These are phyloP conservation scores for Stagonosporopsis chrysanthemi DNA, from an alignment of 2,329 filamentous ascomycete genomes.

Conservation along the genomic window DNA sequence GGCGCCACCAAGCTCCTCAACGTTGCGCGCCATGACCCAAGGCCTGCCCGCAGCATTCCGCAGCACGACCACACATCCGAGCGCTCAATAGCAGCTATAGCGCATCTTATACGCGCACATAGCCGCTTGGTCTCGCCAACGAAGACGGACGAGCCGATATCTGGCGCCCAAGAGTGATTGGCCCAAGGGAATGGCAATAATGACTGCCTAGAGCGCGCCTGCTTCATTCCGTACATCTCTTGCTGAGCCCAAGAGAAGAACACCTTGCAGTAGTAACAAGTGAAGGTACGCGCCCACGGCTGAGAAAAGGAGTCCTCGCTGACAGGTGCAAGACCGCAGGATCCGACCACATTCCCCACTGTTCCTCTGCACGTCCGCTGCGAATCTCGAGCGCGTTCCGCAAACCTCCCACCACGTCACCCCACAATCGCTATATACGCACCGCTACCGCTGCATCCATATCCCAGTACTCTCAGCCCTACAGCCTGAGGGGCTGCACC, in stretches of 20 bases:
- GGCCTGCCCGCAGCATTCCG: slow-evolving; percentile 20
- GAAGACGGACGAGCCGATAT: slow-evolving; percentile 3
- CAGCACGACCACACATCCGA: slow-evolving; percentile 37
- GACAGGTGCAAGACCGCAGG: slow-evolving; percentile 19
- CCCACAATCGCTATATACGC: slow-evolving; percentile 24
- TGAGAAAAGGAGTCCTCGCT: slow-evolving; percentile 7
- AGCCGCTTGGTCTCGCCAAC: slow-evolving; percentile 23
- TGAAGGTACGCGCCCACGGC: slow-evolving; percentile 16
- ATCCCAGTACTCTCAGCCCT: slow-evolving; percentile 11
- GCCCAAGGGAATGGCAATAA: slow-evolving; percentile 1
- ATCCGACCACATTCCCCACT: slow-evolving; percentile 21
- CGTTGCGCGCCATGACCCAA: slow-evolving; percentile 27
- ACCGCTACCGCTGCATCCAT: slow-evolving; percentile 12
- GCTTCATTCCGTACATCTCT: slow-evolving; percentile 18
- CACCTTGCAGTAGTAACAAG: not conserved
- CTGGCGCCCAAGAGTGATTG: slow-evolving; percentile 4
- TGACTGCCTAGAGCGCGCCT: slow-evolving; percentile 28
- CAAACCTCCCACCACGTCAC: slow-evolving; percentile 19
- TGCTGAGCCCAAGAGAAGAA: not conserved
- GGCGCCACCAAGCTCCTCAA: slow-evolving; percentile 28
- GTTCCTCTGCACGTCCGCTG: slow-evolving; percentile 22
- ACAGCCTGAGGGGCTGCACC: slow-evolving; percentile 16
- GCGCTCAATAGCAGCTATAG: slow-evolving; percentile 47
- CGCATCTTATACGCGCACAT: slow-evolving; percentile 32
- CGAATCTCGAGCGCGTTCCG: slow-evolving; percentile 16